Evolutionary conservation across 2,329 filamentous ascomycete species (phyloP).

Genomic region (Dissoconium aciculare): DNA sequence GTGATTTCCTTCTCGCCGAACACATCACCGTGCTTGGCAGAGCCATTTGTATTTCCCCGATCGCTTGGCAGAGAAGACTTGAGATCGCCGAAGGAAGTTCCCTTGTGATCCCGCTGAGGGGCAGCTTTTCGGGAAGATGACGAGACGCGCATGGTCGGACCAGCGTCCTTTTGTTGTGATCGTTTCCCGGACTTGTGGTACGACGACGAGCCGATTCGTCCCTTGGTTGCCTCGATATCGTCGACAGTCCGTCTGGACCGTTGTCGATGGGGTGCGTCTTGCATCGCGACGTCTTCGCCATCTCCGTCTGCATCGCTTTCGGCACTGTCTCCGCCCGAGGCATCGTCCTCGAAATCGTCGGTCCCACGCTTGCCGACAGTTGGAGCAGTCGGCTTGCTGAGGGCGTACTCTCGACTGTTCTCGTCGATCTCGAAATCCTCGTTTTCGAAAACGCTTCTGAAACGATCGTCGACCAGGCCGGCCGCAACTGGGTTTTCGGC

Average conservation of each 20-base stretch:
- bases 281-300: slow-evolving; percentile 26
- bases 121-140: slow-evolving; percentile 30
- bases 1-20: slow-evolving; percentile 49
- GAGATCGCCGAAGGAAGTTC: slow-evolving; percentile 44
- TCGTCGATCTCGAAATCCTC: slow-evolving; percentile 90
- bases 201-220: slow-evolving; percentile 51
- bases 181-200: slow-evolving; percentile 44
- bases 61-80: slow-evolving; percentile 27
- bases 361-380: slow-evolving; percentile 33
- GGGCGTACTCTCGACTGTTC: slow-evolving; percentile 67
- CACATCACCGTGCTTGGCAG: slow-evolving; percentile 19
- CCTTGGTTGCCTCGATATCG: slow-evolving; percentile 24
- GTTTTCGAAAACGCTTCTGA: slow-evolving; percentile 78
- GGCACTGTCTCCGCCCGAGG: slow-evolving; percentile 29
- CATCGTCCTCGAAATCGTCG: slow-evolving; percentile 46
- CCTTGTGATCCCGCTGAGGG: slow-evolving; percentile 28
- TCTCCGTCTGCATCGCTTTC: slow-evolving; percentile 26
- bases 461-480: slow-evolving; percentile 64
- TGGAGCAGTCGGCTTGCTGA: slow-evolving; percentile 53
- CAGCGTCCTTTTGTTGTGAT: slow-evolving; percentile 23
- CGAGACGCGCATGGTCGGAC: slow-evolving; percentile 42
- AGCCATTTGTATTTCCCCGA: slow-evolving; percentile 12
- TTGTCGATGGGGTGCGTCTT: slow-evolving; percentile 22
- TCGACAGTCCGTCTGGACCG: slow-evolving; percentile 25
- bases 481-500: slow-evolving; percentile 19